Evolutionary conservation across 106 monocot species (phyloP).

Genomic region (Dioscorea zingiberensis): DNA sequence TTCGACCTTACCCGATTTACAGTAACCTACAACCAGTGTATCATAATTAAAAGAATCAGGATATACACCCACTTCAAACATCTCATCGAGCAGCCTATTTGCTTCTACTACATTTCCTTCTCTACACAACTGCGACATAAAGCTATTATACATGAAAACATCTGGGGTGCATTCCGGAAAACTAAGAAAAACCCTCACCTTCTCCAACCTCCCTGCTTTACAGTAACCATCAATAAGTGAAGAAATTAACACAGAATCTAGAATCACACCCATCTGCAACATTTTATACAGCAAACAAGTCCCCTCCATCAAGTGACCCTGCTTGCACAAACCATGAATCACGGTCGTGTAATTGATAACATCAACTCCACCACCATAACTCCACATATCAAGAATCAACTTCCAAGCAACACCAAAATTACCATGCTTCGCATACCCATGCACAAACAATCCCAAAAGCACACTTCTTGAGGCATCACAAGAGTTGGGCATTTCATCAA

Average conservation of each 20-base stretch:
- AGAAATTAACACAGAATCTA: slow-evolving; percentile 25
- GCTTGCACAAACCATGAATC: slow-evolving; percentile 35
- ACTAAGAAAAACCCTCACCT: slow-evolving; percentile 18
- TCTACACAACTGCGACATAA: slow-evolving; percentile 29
- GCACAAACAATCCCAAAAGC: slow-evolving; percentile 33
- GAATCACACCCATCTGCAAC: slow-evolving; percentile 19
- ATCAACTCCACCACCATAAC: slow-evolving; percentile 17
- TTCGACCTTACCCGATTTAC: slow-evolving; percentile 23
- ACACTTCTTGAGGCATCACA: not conserved
- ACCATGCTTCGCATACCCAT: slow-evolving; percentile 17
- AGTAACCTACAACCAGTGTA: slow-evolving; percentile 33
- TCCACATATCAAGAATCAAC: slow-evolving; percentile 21
- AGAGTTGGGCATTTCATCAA: slow-evolving; percentile 19
- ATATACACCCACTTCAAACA: slow-evolving; percentile 27
- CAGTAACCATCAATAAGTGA: slow-evolving; percentile 44
- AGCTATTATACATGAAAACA: slow-evolving; percentile 43
- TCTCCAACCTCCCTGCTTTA: slow-evolving; percentile 30
- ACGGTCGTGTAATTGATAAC: slow-evolving; percentile 24
- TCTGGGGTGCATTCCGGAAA: slow-evolving; percentile 15
- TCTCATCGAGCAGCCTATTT: slow-evolving; percentile 20
- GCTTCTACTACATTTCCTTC: slow-evolving; percentile 33
- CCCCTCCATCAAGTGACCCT: slow-evolving; percentile 29
- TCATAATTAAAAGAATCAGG: slow-evolving; percentile 45
- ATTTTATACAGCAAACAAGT: slow-evolving; percentile 32
- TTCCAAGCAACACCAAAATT: slow-evolving; percentile 27